Percentiles rank a stretch among this genome's conserved stretches.
Conservation (phyloP, 2,329 filamentous ascomycete genomes). For the Pseudogymnoascus sp. region DNA sequence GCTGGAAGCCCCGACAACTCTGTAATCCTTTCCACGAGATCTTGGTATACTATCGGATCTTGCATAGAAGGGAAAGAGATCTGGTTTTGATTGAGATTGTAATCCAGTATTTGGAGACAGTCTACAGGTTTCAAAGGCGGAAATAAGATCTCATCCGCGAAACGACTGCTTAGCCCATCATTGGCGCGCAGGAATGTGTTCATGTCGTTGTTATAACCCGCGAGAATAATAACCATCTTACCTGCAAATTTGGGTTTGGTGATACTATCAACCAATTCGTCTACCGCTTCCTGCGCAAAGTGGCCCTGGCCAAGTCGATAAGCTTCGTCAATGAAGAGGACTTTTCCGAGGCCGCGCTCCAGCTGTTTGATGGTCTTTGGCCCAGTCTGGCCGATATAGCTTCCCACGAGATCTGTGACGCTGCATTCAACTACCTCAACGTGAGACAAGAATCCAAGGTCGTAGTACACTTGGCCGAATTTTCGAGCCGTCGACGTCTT, state of each 20-base stretch:
- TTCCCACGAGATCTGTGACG: constrained; percentile 59
- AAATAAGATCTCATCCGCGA: constrained; percentile 44
- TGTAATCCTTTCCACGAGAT: too few relatives aligned
- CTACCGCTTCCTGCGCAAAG: constrained; percentile 56
- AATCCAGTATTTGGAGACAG: constrained; percentile 33
- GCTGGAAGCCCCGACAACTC: constrained; percentile 31
- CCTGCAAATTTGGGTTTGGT: constrained; percentile 38
- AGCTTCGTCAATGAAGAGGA: constrained; percentile 52
- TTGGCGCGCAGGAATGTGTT: constrained; percentile 44
- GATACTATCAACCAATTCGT: constrained; percentile 54
- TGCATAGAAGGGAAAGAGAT: constrained; percentile 17
- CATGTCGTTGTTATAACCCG: constrained; percentile 49
- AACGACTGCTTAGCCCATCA: constrained; percentile 45
- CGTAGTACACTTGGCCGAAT: constrained; percentile 68
- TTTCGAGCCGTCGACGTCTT: constrained; percentile 67
- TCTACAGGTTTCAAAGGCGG: constrained; percentile 25
- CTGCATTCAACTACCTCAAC: constrained; percentile 56
- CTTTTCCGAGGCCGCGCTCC: constrained; percentile 43
- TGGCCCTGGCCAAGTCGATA: constrained; percentile 43
- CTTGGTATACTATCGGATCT: constrained; percentile 14
- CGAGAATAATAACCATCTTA: constrained; percentile 48
- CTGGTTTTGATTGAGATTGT: constrained; percentile 27
- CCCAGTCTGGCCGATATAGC: constrained; percentile 62
- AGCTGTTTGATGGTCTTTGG: constrained; percentile 55
- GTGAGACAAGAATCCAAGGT: constrained; percentile 58